Evolutionary conservation across 768 basidiomycete species (phyloP).

Genomic region (Piloderma croceum): DNA sequence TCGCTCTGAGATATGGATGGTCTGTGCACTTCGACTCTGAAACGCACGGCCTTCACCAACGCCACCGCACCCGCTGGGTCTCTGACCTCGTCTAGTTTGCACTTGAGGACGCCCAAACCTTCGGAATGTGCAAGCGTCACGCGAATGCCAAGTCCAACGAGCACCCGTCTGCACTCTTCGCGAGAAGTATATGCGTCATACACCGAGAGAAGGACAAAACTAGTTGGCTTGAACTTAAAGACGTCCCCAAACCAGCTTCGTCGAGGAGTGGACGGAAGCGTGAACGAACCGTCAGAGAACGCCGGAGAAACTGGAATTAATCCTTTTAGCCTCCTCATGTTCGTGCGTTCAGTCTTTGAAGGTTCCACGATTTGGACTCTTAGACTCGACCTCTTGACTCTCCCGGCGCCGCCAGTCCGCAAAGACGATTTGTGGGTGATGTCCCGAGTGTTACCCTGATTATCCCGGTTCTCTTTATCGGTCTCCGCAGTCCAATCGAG

Average conservation of each 20-base stretch:
- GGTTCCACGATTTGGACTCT: constrained; percentile 55
- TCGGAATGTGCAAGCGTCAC: constrained; percentile 63
- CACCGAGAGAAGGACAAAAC: constrained; percentile 51
- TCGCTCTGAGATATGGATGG: constrained; percentile 34
- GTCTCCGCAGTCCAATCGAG: constrained; percentile 4
- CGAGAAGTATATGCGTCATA: constrained; percentile 60
- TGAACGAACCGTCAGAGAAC: constrained; percentile 43
- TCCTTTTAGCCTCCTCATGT: constrained; percentile 28
- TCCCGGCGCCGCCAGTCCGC: constrained; percentile 26
- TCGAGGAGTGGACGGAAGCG: constrained; percentile 40
- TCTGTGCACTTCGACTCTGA: constrained; percentile 71
- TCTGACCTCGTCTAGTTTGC: constrained; percentile 62
- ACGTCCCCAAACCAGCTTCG: constrained; percentile 83
- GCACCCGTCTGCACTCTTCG: constrained; percentile 65
- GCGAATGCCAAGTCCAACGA: constrained; percentile 65
- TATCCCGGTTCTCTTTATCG: constrained; percentile 66
- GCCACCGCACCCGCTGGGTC: constrained; percentile 50
- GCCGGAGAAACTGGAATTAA: constrained; percentile 29
- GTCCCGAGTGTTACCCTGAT: constrained; percentile 12
- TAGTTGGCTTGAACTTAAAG: constrained; percentile 77
- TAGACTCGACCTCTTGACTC: constrained; percentile 19
- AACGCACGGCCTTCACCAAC: constrained; percentile 65
- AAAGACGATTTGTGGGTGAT: constrained; percentile 42
- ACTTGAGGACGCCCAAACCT: constrained; percentile 65
- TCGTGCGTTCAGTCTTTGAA: constrained; percentile 21